A percentile compares a stretch with the other conserved stretches of the same genome.
phyloP scores from a whole-genome alignment of 768 basidiomycete species.

The Amanita exitialis region DNA sequence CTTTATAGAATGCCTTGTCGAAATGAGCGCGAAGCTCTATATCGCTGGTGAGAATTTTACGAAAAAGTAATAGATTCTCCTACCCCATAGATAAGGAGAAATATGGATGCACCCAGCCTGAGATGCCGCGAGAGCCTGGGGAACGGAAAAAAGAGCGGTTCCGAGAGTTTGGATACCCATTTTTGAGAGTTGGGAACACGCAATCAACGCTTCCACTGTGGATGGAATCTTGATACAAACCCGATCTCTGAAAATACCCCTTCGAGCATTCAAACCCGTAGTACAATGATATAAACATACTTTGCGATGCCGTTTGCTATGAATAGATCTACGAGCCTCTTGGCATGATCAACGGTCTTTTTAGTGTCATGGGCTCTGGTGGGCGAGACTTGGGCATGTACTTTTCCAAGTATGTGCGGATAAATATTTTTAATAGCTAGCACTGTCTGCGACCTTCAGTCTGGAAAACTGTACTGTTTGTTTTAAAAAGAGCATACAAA shows the following conservation, averaged over 20 bases:
- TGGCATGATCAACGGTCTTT: constrained; percentile 31
- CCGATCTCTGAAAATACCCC: constrained; percentile 21
- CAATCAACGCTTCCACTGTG: constrained; percentile 40
- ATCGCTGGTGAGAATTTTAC: neutral
- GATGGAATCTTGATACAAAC: constrained; percentile 54
- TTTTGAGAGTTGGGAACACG: constrained; percentile 33
- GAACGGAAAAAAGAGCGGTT: constrained; percentile 42
- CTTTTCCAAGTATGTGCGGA: constrained; percentile 30
- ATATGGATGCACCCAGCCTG: constrained; percentile 44
- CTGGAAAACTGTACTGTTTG: neutral
- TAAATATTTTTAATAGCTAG: constrained; percentile 32
- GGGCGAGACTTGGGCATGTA: constrained; percentile 36
- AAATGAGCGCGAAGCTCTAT: neutral
- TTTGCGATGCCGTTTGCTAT: constrained; percentile 31
- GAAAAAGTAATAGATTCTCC: neutral
- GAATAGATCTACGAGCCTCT: constrained; percentile 28
- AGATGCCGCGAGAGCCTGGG: constrained; percentile 44
- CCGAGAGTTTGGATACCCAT: constrained; percentile 42
- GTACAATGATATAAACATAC: constrained; percentile 11
- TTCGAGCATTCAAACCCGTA: neutral
- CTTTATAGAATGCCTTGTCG: neutral
- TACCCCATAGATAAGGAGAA: constrained; percentile 49
- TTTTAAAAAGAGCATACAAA: neutral
- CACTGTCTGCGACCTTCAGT: constrained; percentile 23
- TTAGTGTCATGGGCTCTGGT: constrained; percentile 29